phyloP scores from a whole-genome alignment of 257 asterid genomes.

The Przewalskia tangutica region DNA sequence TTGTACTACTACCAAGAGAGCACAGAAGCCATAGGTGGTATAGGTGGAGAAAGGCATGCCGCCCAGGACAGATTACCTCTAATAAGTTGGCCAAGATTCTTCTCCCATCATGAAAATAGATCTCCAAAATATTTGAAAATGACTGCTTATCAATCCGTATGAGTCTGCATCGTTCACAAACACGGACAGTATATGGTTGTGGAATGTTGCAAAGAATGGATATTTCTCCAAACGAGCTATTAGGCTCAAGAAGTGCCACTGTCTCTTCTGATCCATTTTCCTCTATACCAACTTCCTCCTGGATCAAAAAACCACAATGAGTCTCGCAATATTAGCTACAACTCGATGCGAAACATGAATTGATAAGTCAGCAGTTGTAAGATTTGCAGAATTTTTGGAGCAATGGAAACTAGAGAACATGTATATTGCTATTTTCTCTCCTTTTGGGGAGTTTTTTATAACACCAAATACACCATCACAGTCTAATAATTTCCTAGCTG shows the following conservation, averaged over 20 bases:
- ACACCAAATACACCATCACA: background rate
- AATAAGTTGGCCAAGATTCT: conserved; percentile 69
- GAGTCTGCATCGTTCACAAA: conserved; percentile 71
- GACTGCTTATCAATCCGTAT: conserved; percentile 83
- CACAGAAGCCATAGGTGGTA: background rate
- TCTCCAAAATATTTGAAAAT: conserved; percentile 74
- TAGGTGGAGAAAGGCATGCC: background rate
- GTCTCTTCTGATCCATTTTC: conserved; percentile 64
- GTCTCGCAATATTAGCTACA: background rate
- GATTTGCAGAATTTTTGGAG: background rate
- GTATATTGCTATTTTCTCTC: background rate
- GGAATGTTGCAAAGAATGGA: conserved; percentile 91
- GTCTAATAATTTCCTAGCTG: background rate
- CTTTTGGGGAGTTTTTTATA: background rate
- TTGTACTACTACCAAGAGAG: background rate
- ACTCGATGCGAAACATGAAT: background rate
- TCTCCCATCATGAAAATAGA: conserved; percentile 85
- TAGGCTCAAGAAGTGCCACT: conserved; percentile 41
- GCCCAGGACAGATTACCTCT: conserved; percentile 45
- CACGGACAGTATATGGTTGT: conserved; percentile 90
- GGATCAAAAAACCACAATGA: conserved; percentile 8
- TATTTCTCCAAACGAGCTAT: conserved; percentile 63
- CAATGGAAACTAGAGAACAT: background rate
- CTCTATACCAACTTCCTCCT: conserved; percentile 69
- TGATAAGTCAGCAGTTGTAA: background rate